These are phyloP conservation scores for Amanita subjunquillea DNA, from an alignment of 768 basidiomycete species.

Conservation along the genomic window DNA sequence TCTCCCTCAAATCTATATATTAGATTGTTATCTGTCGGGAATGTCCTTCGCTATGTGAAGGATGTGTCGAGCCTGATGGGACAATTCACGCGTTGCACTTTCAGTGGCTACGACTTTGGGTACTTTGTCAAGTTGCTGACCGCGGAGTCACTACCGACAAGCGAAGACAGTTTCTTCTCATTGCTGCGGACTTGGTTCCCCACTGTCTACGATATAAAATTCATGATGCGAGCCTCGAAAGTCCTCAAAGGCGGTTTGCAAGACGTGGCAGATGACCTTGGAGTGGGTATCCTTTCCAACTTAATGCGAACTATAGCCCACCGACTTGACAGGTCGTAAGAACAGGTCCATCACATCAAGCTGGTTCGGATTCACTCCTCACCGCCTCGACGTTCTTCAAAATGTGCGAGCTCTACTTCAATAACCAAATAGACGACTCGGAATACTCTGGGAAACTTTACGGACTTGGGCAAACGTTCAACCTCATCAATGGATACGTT, in stretches of 20 bases:
- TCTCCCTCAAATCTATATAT: not conserved
- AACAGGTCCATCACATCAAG: conserved; percentile 88
- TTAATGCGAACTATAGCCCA: conserved; percentile 5
- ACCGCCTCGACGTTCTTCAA: conserved; percentile 95
- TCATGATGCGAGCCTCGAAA: conserved; percentile 84
- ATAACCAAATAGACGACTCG: conserved; percentile 74
- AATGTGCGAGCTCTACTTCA: conserved; percentile 88
- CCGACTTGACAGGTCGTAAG: conserved; percentile 58
- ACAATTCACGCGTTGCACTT: not conserved
- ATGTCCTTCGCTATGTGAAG: too few species aligned
- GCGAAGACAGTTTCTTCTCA: conserved; percentile 86
- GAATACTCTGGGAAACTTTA: conserved; percentile 81
- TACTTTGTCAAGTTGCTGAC: conserved; percentile 94
- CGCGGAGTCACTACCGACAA: conserved; percentile 74
- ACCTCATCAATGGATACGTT: conserved; percentile 52
- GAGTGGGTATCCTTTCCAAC: conserved; percentile 34
- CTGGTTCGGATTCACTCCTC: conserved; percentile 93
- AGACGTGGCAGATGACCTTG: conserved; percentile 92
- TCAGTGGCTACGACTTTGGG: conserved; percentile 96
- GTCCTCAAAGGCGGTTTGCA: conserved; percentile 83
- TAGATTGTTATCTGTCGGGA: not conserved
- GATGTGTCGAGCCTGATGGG: not conserved
- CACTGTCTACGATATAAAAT: conserved; percentile 95
- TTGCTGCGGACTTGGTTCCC: conserved; percentile 90
- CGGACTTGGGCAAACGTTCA: conserved; percentile 74